Conservation (phyloP, 1,139 yeast genomes). For the Lizanozyma gosingica region DNA sequence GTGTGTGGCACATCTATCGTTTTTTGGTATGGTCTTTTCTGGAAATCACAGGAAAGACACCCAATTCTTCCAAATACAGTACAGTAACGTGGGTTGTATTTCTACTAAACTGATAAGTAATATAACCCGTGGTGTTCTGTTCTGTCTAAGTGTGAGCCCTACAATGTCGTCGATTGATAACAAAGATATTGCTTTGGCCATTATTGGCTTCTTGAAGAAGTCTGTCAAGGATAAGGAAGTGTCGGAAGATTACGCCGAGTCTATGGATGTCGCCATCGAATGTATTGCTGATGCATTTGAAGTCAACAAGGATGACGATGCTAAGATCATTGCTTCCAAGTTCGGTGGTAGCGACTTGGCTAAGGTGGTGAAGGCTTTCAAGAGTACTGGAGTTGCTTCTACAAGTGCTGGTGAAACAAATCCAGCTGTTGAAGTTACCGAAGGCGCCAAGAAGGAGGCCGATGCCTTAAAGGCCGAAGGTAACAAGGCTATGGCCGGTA, state of each 20-base stretch:
- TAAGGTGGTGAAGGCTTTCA: conserved; percentile 30
- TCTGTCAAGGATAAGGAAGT: conserved; percentile 57
- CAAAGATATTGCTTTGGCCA: conserved; percentile 67
- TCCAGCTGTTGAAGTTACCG: conserved; percentile 28
- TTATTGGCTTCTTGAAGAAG: conserved; percentile 61
- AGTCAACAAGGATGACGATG: conserved; percentile 44
- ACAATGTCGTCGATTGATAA: conserved; percentile 13
- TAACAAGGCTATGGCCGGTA: conserved; percentile 81
- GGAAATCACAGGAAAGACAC: too few species aligned
- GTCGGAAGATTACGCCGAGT: conserved; percentile 74
- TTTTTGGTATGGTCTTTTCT: too few species aligned
- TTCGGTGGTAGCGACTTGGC: conserved; percentile 43
- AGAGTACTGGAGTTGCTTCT: conserved; percentile 7
- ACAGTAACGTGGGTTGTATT: too few species aligned
- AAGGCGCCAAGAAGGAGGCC: conserved; percentile 49
- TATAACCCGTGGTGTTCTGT: too few species aligned
- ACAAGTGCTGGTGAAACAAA: conserved; percentile 12
- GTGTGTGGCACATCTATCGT: too few species aligned
- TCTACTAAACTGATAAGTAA: too few species aligned
- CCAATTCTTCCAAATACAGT: too few species aligned
- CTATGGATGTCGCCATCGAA: conserved; percentile 92
- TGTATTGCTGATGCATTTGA: conserved; percentile 85
- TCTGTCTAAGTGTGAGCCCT: too few species aligned
- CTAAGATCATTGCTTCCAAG: conserved; percentile 21
- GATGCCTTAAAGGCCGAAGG: conserved; percentile 84